A percentile compares a stretch with the other conserved stretches of the same genome.
Evolutionary conservation across 164 flowering plant genomes (phyloP).

Genomic region (Macadamia tetraphylla): DNA sequence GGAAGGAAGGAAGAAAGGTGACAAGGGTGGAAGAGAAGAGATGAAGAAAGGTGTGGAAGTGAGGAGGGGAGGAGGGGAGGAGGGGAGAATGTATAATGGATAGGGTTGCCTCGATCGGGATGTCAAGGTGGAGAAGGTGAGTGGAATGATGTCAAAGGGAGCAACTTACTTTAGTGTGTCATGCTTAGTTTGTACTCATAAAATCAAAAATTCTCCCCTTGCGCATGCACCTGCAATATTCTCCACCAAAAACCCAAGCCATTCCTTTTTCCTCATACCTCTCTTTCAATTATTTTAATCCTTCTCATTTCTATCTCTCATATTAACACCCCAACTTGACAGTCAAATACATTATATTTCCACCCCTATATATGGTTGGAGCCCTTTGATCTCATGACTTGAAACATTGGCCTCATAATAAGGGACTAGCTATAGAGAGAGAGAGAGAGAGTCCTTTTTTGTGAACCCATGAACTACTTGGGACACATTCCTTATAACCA

Average conservation of each 20-base stretch:
- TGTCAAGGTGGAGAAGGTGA: constrained; percentile 63
- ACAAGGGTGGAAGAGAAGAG: too few relatives aligned
- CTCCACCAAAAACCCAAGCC: constrained; percentile 32
- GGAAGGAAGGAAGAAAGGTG: neutral
- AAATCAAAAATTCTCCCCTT: constrained; percentile 23
- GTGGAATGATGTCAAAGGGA: constrained; percentile 68
- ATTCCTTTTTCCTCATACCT: constrained; percentile 27
- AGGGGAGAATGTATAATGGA: constrained; percentile 26
- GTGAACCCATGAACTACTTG: too few relatives aligned
- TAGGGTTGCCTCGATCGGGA: constrained; percentile 68
- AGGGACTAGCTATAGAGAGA: too few relatives aligned
- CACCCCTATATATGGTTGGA: too few relatives aligned
- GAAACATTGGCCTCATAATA: too few relatives aligned
- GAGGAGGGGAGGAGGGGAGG: constrained; percentile 6
- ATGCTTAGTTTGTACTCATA: constrained; percentile 77
- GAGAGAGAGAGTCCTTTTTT: too few relatives aligned
- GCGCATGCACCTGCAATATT: constrained; percentile 52
- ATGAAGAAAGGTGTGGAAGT: constrained; percentile 9
- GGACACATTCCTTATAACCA: too few relatives aligned
- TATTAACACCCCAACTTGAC: neutral
- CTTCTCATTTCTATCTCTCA: constrained; percentile 10
- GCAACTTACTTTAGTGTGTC: constrained; percentile 56
- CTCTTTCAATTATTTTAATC: constrained; percentile 16
- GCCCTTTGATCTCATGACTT: too few relatives aligned
- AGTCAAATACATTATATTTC: neutral